phyloP scores from a whole-genome alignment of 805 yeast genomes.

The Kuraishia piskuri region DNA sequence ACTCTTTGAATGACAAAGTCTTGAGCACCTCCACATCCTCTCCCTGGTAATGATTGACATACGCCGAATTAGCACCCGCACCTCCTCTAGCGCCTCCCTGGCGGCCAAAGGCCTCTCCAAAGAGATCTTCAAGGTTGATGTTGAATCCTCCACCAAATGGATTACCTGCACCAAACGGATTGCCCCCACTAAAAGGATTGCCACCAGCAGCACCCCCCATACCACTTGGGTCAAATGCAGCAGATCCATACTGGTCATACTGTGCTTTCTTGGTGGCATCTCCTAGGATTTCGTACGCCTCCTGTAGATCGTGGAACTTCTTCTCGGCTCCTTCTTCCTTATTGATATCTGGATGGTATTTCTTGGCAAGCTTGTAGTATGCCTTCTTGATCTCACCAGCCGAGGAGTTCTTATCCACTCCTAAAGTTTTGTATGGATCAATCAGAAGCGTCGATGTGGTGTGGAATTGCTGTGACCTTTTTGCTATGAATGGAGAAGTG shows the following conservation, averaged over 20 bases:
- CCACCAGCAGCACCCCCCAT: constrained; percentile 43
- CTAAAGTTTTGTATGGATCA: constrained; percentile 83
- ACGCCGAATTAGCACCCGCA: constrained; percentile 31
- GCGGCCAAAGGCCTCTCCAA: constrained; percentile 30
- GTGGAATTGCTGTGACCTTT: constrained; percentile 29
- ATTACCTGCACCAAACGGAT: constrained; percentile 23
- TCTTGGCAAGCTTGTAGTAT: constrained; percentile 86
- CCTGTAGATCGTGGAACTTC: constrained; percentile 87
- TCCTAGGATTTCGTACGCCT: constrained; percentile 85
- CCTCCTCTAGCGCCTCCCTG: constrained; percentile 28
- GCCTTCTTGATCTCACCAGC: constrained; percentile 89
- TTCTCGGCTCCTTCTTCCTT: constrained; percentile 84
- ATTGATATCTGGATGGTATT: constrained; percentile 94
- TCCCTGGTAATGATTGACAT: constrained; percentile 76
- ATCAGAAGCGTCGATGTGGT: constrained; percentile 24
- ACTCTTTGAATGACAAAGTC: constrained; percentile 73
- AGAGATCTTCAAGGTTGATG: constrained; percentile 52
- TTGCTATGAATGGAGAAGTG: neutral
- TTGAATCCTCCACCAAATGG: constrained; percentile 16
- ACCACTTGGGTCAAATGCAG: constrained; percentile 66
- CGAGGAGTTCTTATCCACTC: constrained; percentile 64
- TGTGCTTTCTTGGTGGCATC: constrained; percentile 81
- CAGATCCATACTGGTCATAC: constrained; percentile 85
- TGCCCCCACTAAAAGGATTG: constrained; percentile 37
- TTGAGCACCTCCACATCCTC: constrained; percentile 79